These are phyloP conservation scores for Populus deltoides DNA, from an alignment of 345 rosid genomes.

Conservation along the genomic window DNA sequence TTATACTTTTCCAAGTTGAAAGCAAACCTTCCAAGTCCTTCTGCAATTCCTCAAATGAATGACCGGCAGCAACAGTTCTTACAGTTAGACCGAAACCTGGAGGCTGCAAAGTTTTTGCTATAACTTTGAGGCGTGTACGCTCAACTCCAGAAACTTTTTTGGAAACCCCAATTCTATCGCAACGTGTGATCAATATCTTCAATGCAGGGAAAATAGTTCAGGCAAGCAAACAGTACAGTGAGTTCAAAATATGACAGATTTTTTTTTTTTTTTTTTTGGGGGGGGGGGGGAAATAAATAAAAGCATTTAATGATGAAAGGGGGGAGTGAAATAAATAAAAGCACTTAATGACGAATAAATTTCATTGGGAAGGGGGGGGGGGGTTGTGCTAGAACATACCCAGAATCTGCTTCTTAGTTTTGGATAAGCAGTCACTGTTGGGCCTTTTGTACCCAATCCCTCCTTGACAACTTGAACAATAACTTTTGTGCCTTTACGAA, in stretches of 20 bases:
- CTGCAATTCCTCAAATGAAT: constrained; percentile 78
- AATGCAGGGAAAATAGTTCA: constrained; percentile 24
- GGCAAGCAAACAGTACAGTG: constrained; percentile 10
- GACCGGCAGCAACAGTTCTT: constrained; percentile 95
- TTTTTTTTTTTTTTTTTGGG: neutral
- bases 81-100: constrained; percentile 84
- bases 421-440: constrained; percentile 88
- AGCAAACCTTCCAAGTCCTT: constrained; percentile 85
- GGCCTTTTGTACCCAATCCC: constrained; percentile 94
- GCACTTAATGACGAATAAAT: neutral
- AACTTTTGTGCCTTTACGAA: constrained; percentile 84
- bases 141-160: constrained; percentile 75
- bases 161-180: constrained; percentile 73
- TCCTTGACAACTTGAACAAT: constrained; percentile 98
- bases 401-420: constrained; percentile 90
- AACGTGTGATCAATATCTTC: constrained; percentile 64
- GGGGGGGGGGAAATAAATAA: neutral
- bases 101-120: constrained; percentile 91
- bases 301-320: neutral
- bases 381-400: constrained; percentile 41
- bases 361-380: neutral
- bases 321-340: neutral
- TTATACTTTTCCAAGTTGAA: constrained; percentile 79
- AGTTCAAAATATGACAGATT: constrained; percentile 1
- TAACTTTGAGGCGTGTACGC: constrained; percentile 79